Percentiles rank a stretch among this genome's conserved stretches.
Conservation (phyloP, 108 stramenopile genomes). For the Tribonema minus region DNA sequence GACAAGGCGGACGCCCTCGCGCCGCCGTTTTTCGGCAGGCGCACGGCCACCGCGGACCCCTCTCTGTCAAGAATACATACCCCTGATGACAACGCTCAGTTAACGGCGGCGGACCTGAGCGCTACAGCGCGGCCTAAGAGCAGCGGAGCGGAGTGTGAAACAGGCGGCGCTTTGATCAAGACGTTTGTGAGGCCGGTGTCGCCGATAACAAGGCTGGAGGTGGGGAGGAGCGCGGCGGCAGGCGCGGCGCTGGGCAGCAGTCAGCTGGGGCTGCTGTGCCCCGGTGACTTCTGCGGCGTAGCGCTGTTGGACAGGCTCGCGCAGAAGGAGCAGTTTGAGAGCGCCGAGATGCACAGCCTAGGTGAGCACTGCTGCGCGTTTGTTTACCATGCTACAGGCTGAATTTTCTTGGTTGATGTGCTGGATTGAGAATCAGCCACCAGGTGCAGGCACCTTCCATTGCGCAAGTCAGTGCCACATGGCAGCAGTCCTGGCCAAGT, state of each 20-base stretch:
- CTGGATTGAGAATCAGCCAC: too few species aligned
- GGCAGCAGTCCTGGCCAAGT: too few species aligned
- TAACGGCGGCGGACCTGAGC: background rate
- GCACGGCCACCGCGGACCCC: too few species aligned
- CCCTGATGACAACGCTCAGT: background rate
- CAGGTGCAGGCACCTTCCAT: too few species aligned
- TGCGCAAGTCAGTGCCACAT: too few species aligned
- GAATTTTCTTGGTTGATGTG: too few species aligned
- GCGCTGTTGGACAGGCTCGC: conserved; percentile 11
- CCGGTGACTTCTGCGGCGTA: conserved; percentile 22
- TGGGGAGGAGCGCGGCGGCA: conserved; percentile 8
- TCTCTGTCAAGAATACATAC: too few species aligned
- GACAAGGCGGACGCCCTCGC: conserved; percentile 6
- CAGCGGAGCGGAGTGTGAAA: background rate
- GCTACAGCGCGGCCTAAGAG: background rate
- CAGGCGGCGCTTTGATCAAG: background rate
- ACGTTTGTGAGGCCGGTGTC: background rate
- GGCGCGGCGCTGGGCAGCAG: conserved; percentile 31
- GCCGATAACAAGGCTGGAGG: background rate
- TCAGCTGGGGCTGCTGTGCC: conserved; percentile 17
- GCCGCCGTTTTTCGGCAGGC: too few species aligned
- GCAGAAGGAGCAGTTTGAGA: too few species aligned
- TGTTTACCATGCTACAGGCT: too few species aligned
- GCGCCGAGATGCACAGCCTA: too few species aligned
- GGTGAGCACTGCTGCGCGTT: too few species aligned